Evolutionary conservation across 1,284 basidiomycete genomes (phyloP).

Genomic region (Apiotrichum siamense): DNA sequence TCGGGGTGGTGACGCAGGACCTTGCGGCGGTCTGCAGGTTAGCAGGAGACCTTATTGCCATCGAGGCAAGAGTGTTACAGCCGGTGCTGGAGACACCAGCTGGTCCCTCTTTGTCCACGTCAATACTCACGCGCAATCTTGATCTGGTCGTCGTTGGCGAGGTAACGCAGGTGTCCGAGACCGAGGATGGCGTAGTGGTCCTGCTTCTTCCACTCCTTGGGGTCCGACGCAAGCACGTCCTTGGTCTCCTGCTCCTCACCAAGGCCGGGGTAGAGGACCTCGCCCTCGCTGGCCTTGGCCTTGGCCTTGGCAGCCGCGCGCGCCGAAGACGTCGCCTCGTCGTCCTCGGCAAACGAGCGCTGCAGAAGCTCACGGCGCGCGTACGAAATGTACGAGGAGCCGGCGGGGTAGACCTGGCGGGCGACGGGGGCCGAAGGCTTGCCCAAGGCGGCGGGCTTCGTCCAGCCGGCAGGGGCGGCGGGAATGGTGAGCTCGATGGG

Average conservation of each 20-base stretch:
- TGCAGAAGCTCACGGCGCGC: conserved; percentile 67
- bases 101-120: too few species aligned
- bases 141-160: conserved; percentile 85
- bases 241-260: conserved; percentile 82
- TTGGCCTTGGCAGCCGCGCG: conserved; percentile 53
- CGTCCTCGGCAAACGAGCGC: conserved; percentile 73
- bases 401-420: conserved; percentile 65
- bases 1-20: conserved; percentile 98
- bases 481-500: conserved; percentile 44
- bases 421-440: conserved; percentile 44
- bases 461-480: conserved; percentile 42
- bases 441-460: conserved; percentile 33
- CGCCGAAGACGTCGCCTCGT: conserved; percentile 46
- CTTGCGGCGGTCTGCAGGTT: conserved; percentile 82
- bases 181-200: conserved; percentile 97
- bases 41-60: too few species aligned
- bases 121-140: conserved; percentile 92
- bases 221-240: conserved; percentile 70
- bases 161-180: conserved; percentile 81
- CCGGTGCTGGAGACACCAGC: too few species aligned
- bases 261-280: conserved; percentile 77
- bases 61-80: too few species aligned
- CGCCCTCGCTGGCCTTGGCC: conserved; percentile 54
- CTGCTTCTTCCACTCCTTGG: conserved; percentile 99
- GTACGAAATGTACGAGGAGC: conserved; percentile 74